These are phyloP conservation scores for Fusarium sp. DNA, from an alignment of 2,329 filamentous ascomycete genomes.

Conservation along the genomic window DNA sequence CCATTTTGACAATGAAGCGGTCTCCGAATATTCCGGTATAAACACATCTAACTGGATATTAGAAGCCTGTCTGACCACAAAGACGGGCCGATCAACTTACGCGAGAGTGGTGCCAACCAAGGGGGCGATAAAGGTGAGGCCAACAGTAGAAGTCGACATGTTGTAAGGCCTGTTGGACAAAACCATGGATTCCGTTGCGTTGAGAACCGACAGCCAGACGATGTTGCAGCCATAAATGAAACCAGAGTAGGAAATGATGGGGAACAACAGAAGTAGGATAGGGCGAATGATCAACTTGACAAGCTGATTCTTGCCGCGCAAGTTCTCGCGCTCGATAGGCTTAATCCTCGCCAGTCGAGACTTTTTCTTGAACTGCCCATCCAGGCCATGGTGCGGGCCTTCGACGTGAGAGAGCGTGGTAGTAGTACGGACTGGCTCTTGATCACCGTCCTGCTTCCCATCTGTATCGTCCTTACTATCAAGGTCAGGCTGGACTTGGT, in stretches of 20 bases:
- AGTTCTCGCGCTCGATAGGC: background rate
- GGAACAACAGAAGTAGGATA: background rate
- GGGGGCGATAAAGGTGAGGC: background rate
- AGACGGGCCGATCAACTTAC: background rate
- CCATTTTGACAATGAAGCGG: constrained; percentile 8
- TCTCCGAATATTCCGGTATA: constrained; percentile 2
- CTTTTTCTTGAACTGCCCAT: background rate
- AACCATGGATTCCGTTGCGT: background rate
- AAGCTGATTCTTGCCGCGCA: background rate
- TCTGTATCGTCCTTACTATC: background rate
- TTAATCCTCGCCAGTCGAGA: background rate
- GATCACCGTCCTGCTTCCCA: background rate
- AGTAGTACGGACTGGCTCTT: background rate
- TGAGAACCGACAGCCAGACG: background rate
- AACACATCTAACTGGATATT: background rate
- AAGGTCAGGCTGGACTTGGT: background rate
- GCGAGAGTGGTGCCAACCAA: background rate
- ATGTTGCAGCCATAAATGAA: background rate
- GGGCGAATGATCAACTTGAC: background rate
- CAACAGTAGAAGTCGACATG: background rate
- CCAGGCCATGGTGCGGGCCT: background rate
- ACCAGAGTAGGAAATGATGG: background rate
- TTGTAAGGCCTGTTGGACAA: background rate
- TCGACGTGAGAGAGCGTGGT: background rate
- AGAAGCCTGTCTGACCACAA: background rate